A percentile compares a stretch with the other conserved stretches of the same genome.
These are phyloP conservation scores for Croton laevigatus DNA, from an alignment of 441 rosid genomes.

Conservation along the genomic window DNA sequence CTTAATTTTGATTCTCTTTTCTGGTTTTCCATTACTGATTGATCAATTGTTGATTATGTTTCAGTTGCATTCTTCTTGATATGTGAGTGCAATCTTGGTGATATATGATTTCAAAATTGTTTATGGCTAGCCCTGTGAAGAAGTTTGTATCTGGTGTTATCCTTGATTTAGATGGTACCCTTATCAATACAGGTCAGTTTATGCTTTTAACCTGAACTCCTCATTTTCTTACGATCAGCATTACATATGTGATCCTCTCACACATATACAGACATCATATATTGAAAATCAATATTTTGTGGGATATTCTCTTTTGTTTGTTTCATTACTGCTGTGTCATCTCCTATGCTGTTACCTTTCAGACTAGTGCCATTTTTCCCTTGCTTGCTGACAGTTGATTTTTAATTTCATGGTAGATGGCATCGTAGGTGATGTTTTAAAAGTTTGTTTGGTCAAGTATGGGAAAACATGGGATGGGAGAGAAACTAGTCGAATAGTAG, in stretches of 20 bases:
- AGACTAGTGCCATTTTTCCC: background rate
- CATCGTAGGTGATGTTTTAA: conserved; percentile 56
- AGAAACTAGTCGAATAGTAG: conserved; percentile 54
- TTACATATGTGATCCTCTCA: background rate
- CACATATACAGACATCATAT: background rate
- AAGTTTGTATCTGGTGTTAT: conserved; percentile 61
- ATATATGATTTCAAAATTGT: conserved; percentile 23
- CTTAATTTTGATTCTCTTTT: background rate
- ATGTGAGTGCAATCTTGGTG: background rate
- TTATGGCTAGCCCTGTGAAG: conserved; percentile 43
- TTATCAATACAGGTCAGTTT: conserved; percentile 64
- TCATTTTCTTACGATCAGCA: background rate
- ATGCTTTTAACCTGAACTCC: background rate
- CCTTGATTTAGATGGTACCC: conserved; percentile 86
- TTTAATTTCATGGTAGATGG: conserved; percentile 53
- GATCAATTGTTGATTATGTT: background rate
- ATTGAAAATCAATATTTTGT: background rate
- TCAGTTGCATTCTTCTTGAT: background rate
- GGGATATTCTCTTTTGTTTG: background rate
- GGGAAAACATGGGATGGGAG: conserved; percentile 96
- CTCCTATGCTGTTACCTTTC: background rate
- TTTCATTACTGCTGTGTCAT: background rate
- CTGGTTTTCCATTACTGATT: background rate
- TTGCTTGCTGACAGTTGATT: conserved; percentile 4
- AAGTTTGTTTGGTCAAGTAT: conserved; percentile 52